Evolutionary conservation across 2,329 filamentous ascomycete species (phyloP).

Genomic region (Fusarium napiforme): DNA sequence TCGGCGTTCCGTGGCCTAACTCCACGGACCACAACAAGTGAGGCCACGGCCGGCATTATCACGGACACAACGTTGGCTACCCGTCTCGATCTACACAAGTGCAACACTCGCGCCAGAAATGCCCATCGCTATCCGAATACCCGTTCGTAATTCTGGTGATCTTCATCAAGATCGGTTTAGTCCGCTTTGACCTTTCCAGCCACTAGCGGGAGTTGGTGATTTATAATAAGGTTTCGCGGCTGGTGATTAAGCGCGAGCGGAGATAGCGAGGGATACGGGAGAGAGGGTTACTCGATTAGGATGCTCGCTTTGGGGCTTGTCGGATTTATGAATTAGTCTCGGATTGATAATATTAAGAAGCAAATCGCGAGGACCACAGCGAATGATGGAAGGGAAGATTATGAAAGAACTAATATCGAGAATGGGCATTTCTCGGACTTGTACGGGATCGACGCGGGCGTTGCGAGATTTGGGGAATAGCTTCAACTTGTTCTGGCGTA

Average conservation of each 20-base stretch:
- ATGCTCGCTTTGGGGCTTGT: background rate
- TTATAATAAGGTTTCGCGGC: background rate
- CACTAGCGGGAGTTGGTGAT: background rate
- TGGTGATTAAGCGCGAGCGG: background rate
- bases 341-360: background rate
- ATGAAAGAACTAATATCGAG: background rate
- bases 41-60: background rate
- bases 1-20: background rate
- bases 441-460: background rate
- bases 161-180: background rate
- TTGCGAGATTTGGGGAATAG: background rate
- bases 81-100: background rate
- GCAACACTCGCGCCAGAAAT: background rate
- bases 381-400: background rate
- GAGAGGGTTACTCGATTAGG: background rate
- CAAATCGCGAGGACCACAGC: too few species aligned
- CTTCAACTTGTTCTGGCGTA: background rate
- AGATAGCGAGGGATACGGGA: background rate
- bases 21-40: background rate
- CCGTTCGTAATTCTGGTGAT: background rate
- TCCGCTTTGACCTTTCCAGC: background rate
- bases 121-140: background rate
- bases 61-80: background rate
- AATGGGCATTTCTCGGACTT: background rate
- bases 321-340: background rate